A percentile compares a stretch with the other conserved stretches of the same genome.
Evolutionary conservation across 139 green algal species (phyloP).

Genomic region (Closterium sp.): DNA sequence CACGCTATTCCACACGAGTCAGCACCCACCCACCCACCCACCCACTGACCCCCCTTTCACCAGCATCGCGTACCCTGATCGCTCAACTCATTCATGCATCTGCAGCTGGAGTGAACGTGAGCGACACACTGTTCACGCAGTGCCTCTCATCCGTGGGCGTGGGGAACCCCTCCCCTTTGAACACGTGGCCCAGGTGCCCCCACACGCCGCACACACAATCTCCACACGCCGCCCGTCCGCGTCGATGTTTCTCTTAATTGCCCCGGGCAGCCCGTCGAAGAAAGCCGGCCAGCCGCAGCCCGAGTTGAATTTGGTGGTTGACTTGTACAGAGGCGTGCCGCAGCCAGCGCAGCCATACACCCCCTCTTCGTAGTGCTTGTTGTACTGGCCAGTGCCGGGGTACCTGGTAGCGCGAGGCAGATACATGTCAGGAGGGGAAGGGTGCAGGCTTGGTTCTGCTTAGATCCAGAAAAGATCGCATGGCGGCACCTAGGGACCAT

Average conservation of each 20-base stretch:
- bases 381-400: conserved; percentile 74
- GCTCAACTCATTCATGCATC: conserved; percentile 1
- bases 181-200: conserved; percentile 95
- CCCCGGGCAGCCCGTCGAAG: conserved; percentile 53
- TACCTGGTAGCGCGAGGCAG: conserved; percentile 20
- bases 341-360: conserved; percentile 83
- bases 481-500: no score
- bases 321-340: conserved; percentile 61
- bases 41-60: background rate
- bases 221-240: conserved; percentile 62
- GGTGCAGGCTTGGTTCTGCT: no score
- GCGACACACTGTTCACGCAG: conserved; percentile 86
- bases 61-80: background rate
- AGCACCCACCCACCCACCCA: background rate
- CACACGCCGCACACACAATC: conserved; percentile 82
- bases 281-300: conserved; percentile 94
- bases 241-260: conserved; percentile 50
- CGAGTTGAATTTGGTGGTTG: conserved; percentile 88
- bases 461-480: no score
- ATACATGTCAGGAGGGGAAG: background rate
- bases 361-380: conserved; percentile 83
- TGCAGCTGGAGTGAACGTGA: conserved; percentile 69
- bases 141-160: conserved; percentile 87
- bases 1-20: background rate
- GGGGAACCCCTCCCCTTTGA: conserved; percentile 86